Percentiles rank a stretch among this genome's conserved stretches.
These are phyloP conservation scores for Dryas integrifolia DNA, from an alignment of 331 rosid species.

Conservation along the genomic window DNA sequence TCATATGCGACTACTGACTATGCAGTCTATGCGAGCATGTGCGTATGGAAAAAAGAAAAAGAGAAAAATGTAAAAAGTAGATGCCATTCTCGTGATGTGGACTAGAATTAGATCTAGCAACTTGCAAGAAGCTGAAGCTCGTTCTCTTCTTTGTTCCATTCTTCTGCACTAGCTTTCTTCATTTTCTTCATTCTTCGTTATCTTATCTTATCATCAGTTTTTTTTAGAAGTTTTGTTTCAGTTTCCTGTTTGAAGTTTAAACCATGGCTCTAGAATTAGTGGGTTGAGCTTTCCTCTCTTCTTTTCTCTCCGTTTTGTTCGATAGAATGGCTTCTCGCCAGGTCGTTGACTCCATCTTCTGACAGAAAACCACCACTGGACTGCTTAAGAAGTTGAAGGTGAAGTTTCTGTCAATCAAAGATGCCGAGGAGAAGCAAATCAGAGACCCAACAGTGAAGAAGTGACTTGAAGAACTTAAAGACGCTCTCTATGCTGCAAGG, in stretches of 20 bases:
- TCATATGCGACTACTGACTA: too few relatives aligned
- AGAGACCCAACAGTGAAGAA: slow-evolving; percentile 13
- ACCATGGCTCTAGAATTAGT: background rate
- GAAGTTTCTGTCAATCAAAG: background rate
- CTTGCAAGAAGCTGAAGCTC: too few relatives aligned
- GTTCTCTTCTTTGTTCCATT: too few relatives aligned
- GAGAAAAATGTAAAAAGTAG: too few relatives aligned
- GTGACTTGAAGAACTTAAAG: slow-evolving; percentile 39
- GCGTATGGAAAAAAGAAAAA: too few relatives aligned
- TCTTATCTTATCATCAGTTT: too few relatives aligned
- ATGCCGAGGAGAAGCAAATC: slow-evolving; percentile 35
- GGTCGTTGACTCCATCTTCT: background rate
- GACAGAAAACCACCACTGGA: background rate
- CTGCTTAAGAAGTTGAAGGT: background rate
- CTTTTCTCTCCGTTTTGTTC: background rate
- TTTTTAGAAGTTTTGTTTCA: too few relatives aligned
- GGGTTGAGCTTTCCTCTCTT: slow-evolving; percentile 5
- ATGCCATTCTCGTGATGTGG: too few relatives aligned
- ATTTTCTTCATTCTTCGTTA: too few relatives aligned
- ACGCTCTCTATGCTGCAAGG: slow-evolving; percentile 27
- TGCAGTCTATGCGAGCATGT: too few relatives aligned
- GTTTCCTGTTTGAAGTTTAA: background rate
- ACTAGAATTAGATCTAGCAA: too few relatives aligned
- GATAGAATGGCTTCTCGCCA: background rate
- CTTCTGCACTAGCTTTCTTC: too few relatives aligned